A percentile compares a stretch with the other conserved stretches of the same genome.
These are phyloP conservation scores for Geoglossum glabrum DNA, from an alignment of 495 filamentous ascomycete species.

Conservation along the genomic window DNA sequence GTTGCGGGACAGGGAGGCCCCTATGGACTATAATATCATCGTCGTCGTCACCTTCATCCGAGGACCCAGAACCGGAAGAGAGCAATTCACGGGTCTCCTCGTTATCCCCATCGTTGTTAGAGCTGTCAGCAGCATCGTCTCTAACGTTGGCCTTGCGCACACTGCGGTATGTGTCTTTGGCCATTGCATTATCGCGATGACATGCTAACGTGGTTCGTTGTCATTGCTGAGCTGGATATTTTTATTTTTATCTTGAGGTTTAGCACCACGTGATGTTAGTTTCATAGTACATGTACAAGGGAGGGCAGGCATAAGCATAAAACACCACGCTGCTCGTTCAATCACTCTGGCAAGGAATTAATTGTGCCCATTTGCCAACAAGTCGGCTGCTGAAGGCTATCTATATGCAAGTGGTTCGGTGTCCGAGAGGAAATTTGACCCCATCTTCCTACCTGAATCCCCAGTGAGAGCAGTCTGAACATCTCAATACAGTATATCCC, in stretches of 20 bases:
- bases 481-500: not conserved
- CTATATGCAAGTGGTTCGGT: not conserved
- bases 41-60: slow-evolving; percentile 1
- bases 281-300: not conserved
- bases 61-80: not conserved
- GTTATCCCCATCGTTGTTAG: slow-evolving; percentile 5
- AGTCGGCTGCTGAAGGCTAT: not conserved
- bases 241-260: not conserved
- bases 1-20: slow-evolving; percentile 10
- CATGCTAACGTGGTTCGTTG: not conserved
- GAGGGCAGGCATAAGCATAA: not conserved
- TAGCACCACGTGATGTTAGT: not conserved
- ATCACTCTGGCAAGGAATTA: not conserved
- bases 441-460: not conserved
- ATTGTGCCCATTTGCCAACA: too few relatives aligned
- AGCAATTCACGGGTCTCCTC: slow-evolving; percentile 4
- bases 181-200: slow-evolving; percentile 18
- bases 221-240: not conserved
- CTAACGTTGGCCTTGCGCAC: slow-evolving; percentile 7
- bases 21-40: slow-evolving; percentile 20
- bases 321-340: not conserved
- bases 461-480: not conserved
- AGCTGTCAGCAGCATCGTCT: not conserved
- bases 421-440: not conserved
- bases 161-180: slow-evolving; percentile 23